Conservation (phyloP, 2,329 filamentous ascomycete species). For the Xenoacremonium recifei region DNA sequence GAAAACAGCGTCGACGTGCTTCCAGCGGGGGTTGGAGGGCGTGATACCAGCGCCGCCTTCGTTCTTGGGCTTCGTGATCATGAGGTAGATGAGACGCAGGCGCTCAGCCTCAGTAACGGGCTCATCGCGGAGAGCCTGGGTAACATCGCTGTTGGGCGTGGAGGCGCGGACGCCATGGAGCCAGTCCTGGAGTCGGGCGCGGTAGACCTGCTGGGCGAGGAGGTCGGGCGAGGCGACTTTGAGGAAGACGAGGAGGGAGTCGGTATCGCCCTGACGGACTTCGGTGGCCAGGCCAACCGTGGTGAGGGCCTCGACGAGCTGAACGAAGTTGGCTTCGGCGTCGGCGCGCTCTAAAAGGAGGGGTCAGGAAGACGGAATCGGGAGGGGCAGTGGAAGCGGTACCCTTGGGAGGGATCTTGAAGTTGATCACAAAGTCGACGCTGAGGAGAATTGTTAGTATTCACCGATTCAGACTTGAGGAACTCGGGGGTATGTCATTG, state of each 20-base stretch:
- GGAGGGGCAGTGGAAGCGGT: background rate
- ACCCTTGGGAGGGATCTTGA: conserved; percentile 69
- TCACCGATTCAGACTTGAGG: no score
- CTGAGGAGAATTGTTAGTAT: conserved; percentile 37
- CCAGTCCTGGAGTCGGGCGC: conserved; percentile 89
- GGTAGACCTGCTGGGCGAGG: conserved; percentile 77
- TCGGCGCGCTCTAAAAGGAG: conserved; percentile 58
- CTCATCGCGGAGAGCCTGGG: conserved; percentile 65
- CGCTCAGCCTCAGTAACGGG: conserved; percentile 86
- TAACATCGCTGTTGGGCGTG: conserved; percentile 72
- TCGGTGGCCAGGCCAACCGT: conserved; percentile 82
- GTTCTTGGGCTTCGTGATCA: conserved; percentile 71
- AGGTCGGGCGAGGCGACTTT: conserved; percentile 74
- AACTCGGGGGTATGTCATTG: no score
- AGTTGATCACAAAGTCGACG: conserved; percentile 87
- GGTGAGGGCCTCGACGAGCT: conserved; percentile 73
- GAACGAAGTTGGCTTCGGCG: conserved; percentile 73
- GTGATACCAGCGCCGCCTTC: conserved; percentile 80
- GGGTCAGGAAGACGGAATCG: conserved; percentile 3
- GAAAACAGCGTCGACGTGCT: conserved; percentile 71
- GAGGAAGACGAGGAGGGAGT: conserved; percentile 79
- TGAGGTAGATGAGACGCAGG: conserved; percentile 80
- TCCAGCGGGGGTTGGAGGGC: conserved; percentile 67
- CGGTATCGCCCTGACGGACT: conserved; percentile 75
- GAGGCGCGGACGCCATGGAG: conserved; percentile 80